A percentile compares a stretch with the other conserved stretches of the same genome.
phyloP scores from a whole-genome alignment of 495 filamentous ascomycete species.

The Rhypophila decipiens region DNA sequence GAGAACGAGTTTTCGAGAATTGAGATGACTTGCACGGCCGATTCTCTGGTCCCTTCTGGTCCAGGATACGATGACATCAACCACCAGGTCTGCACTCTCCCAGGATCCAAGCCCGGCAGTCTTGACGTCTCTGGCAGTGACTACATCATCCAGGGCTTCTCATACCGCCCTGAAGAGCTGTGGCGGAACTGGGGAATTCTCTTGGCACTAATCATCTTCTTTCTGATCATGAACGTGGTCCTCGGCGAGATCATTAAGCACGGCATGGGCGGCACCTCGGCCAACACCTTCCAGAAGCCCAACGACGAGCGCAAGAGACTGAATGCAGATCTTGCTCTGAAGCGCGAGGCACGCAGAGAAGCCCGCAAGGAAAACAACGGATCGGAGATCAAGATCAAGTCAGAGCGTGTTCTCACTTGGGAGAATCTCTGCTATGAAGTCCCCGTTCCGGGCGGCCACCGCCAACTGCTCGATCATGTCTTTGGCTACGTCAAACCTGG shows the following conservation, averaged over 20 bases:
- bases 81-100: slow-evolving; percentile 69
- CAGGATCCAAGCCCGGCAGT: slow-evolving; percentile 59
- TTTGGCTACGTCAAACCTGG: slow-evolving; percentile 77
- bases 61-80: slow-evolving; percentile 57
- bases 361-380: slow-evolving; percentile 38
- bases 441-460: slow-evolving; percentile 59
- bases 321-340: slow-evolving; percentile 57
- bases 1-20: slow-evolving; percentile 70
- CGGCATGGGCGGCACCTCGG: slow-evolving; percentile 68
- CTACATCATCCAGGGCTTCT: slow-evolving; percentile 59
- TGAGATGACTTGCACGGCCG: slow-evolving; percentile 55
- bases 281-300: slow-evolving; percentile 67
- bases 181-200: slow-evolving; percentile 78
- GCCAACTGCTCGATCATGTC: slow-evolving; percentile 62
- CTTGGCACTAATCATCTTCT: slow-evolving; percentile 58
- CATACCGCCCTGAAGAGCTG: slow-evolving; percentile 53
- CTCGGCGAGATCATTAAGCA: slow-evolving; percentile 73
- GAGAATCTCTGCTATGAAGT: slow-evolving; percentile 75
- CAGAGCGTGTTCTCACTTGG: slow-evolving; percentile 70
- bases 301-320: slow-evolving; percentile 63
- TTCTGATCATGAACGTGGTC: slow-evolving; percentile 61
- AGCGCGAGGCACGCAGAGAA: slow-evolving; percentile 50
- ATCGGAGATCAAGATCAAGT: slow-evolving; percentile 57
- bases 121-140: slow-evolving; percentile 49
- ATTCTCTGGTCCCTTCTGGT: slow-evolving; percentile 60